phyloP scores from a whole-genome alignment of 495 filamentous ascomycete species.

The Poronia punctata region DNA sequence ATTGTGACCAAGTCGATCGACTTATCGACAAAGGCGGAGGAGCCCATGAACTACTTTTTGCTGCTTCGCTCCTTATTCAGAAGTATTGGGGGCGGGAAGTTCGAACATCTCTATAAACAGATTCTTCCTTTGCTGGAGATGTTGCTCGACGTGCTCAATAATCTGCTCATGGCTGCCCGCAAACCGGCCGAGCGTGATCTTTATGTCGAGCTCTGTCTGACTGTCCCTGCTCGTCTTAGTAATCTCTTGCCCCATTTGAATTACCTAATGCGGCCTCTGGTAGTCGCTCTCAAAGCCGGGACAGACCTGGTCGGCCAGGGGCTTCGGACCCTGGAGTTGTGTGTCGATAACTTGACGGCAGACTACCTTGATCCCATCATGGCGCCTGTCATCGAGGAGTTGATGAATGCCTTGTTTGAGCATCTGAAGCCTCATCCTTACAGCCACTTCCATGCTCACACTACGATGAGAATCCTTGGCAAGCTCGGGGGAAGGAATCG shows the following conservation, averaged over 20 bases:
- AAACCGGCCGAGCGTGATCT: constrained; percentile 89
- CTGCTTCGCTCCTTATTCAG: constrained; percentile 86
- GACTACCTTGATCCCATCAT: constrained; percentile 99
- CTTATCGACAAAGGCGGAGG: constrained; percentile 87
- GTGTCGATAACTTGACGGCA: constrained; percentile 95
- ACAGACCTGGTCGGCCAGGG: constrained; percentile 93
- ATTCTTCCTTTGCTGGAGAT: constrained; percentile 94
- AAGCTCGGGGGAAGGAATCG: constrained; percentile 94
- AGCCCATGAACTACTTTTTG: constrained; percentile 98
- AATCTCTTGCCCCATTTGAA: constrained; percentile 95
- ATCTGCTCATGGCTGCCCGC: constrained; percentile 76
- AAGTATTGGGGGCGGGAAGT: constrained; percentile 94
- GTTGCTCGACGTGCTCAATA: constrained; percentile 95
- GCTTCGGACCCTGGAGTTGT: constrained; percentile 86
- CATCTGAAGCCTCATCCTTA: constrained; percentile 89
- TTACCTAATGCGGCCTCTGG: constrained; percentile 93
- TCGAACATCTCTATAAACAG: constrained; percentile 96
- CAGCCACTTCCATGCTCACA: constrained; percentile 94
- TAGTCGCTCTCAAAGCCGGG: constrained; percentile 85
- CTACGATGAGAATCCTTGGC: constrained; percentile 95
- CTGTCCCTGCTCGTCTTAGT: constrained; percentile 88
- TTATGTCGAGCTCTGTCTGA: constrained; percentile 93
- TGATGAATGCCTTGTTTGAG: constrained; percentile 95
- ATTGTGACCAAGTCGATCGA: constrained; percentile 96
- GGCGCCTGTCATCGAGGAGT: constrained; percentile 95